Evolutionary conservation across 78 protist species (phyloP), one percentile per base, ranked within the genome.

Genomic region (Speleostelium caveatum): DNA sequence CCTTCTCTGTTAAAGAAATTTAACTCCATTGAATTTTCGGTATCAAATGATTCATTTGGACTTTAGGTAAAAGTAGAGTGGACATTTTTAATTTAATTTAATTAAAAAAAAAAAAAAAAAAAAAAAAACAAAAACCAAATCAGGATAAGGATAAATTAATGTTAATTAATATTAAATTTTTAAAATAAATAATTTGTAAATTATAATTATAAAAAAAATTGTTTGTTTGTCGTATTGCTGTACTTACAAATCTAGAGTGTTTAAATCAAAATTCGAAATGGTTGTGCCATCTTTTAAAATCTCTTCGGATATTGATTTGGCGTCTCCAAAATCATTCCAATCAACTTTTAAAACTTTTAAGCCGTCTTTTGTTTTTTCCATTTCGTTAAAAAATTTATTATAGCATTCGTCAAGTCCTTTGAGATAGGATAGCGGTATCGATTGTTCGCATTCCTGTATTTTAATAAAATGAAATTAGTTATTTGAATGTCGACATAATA

Each of bases 371-470:
- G 6, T 6, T 45, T 45, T 45, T 14, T 45, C 10, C 87, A 95
- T 93, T 38, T 63, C 74, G 0, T 63, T 42, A 32, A 93, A 75
- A 42, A 86, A 93, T 1, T 16, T 36, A 2, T 77, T 45, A 42
- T 95, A 95, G 58, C 88, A 83, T 33, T 1, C 0, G 58, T 83
- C 75, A 21, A 95, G 71, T 16, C 92, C 95, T 0, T 76, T 21
- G 14, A 95, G 35, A 77, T 95, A 95, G 16, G 86, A 87, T 6
- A 95, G 22, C 2, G 97, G 95, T 24, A 95, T 95, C 3, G 87
- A 74, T 24, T 75, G 72, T 41, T 95, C 97, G 59, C 90, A 95
- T 14, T 78, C n/a, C n/a, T n/a, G n/a, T n/a, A n/a, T n/a, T n/a
- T n/a, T n/a, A n/a, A 45, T 45, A 60, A 60, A 26, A 30, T 17